Evolutionary conservation across 176 grass and related monocot genomes (phyloP), one percentile per base, ranked within the genome.

Genomic region (Thalia dealbata): DNA sequence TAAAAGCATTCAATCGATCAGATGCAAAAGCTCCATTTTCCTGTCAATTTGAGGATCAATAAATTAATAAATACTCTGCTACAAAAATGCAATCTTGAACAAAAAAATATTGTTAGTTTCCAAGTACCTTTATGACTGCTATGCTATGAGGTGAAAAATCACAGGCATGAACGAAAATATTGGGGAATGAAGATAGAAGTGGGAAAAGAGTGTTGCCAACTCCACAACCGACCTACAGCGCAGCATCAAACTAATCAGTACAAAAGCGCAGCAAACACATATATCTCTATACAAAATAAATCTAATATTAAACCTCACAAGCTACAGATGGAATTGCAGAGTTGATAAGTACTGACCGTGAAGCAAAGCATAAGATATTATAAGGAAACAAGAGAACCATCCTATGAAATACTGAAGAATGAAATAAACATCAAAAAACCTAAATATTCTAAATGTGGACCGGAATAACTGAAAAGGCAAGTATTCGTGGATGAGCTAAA

Each of bases 121-220:
- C 42, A 44, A 9, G 42, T 44, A 77, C 75, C 75, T 56, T 68
- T 30, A 77, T 24, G 25, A 77, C 19, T 24, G 44, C 75, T 67
- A 77, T 28, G n/a, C 63, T 63, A 67, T 26, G 44, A 38, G 75
- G 63, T 12, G 63, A 77, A 50, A 77, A 77, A 77, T 77, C 75
- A 41, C 75, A 68, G 6, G 75, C 75, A 67, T 77, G 75, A 54
- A 77, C 63, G 65, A 77, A 52, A 52, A 77, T 27, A 77, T 67
- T 38, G 2, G 75, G 75, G 52, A 77, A 77, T 42, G 75, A 44
- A 55, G 9, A 14, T 22, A 77, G 50, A 68, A 77, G 75, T 55
- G 75, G 75, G 29, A 68, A 77, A 55, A 77, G 11, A 42, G 63
- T 56, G 63, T 77, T 77, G 10, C 75, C 75, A 51, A 64, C 63